phyloP scores from a whole-genome alignment of 768 basidiomycete genomes.

The Sporobolomyces roseus region DNA sequence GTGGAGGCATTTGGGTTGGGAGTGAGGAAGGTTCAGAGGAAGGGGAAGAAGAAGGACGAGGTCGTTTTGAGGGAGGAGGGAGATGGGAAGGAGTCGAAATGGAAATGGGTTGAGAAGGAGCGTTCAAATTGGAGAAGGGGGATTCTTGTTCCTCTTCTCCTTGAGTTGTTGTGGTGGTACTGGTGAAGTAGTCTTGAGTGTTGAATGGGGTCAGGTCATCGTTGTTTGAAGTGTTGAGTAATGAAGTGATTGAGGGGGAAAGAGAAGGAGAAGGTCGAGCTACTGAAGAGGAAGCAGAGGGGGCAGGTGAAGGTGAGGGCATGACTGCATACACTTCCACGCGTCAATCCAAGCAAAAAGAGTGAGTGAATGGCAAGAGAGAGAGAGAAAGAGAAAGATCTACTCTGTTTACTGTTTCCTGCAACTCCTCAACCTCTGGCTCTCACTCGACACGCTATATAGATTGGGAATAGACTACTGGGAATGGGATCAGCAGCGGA shows the following conservation, averaged over 20 bases:
- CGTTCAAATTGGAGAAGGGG: background rate
- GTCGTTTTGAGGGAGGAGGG: slow-evolving; percentile 3
- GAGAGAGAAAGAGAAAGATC: background rate
- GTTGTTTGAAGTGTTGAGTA: slow-evolving; percentile 13
- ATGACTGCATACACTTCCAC: slow-evolving; percentile 1
- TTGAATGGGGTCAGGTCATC: background rate
- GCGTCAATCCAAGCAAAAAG: background rate
- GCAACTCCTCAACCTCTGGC: background rate
- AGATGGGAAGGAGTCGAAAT: background rate
- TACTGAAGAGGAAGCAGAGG: slow-evolving; percentile 17
- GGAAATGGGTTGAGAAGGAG: no score
- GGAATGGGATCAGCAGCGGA: slow-evolving; percentile 1
- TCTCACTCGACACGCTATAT: background rate
- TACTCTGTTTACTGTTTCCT: background rate
- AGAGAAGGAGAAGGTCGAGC: no score
- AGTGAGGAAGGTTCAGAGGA: background rate
- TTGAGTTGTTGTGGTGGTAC: background rate
- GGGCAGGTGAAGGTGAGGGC: slow-evolving; percentile 25
- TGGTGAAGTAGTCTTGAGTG: slow-evolving; percentile 26
- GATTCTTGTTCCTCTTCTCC: background rate
- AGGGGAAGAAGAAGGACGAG: background rate
- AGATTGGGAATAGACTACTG: background rate
- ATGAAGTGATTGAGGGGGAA: slow-evolving; percentile 21
- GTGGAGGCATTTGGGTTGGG: background rate
- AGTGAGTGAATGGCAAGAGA: background rate